Base-by-base conservation (phyloP, 768 basidiomycete genomes). In the Collybia nuda region DNA sequence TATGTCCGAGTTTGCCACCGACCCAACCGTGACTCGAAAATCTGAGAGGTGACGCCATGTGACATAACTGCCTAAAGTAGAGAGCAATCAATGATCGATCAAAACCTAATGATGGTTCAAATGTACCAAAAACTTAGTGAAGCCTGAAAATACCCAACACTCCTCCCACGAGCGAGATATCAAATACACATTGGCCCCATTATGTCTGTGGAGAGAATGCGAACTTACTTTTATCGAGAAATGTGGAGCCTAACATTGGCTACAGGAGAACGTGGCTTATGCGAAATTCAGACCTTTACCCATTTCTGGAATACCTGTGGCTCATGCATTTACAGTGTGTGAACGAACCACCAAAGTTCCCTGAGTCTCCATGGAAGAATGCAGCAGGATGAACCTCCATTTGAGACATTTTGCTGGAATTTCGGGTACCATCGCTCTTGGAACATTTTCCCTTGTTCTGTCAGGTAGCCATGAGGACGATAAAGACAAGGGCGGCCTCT, bases 391-490 rank as follows among this genome's bases (percentile, higher is more conserved):
- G 24, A 7, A 26, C 24, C 55, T 76, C 2, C 75, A 76, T 49
- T 45, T 32, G 2, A 56, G 44, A 3, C 28, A 18, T 4, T 42
- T 57, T 39, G 73, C 73, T 18, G 75, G 75, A 5, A 77, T 77
- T 26, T 61, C 62, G 28, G 68, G 68, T 3, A 56, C 56, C 12
- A 43, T 50, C 11, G 48, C 39, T 3, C 37, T 55, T 2, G 76
- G 75, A 1, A 74, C 75, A 1, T 72, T 62, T 51, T 77, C 76
- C 0, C 66, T 78, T 18, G 69, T 70, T 28, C 45, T 74, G 2
- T 74, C 71, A 12, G 65, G 67, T 5, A 66, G 68, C 2, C 77
- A 78, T 40, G 67, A 68, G 37, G 76, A 78, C 38, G 70, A 78
- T 51, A 24, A 48, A 2, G 76, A 77, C 44, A 42, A 66, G 0